Conservation (phyloP, 805 yeast species). For the Nakazawaea wickerhamii region DNA sequence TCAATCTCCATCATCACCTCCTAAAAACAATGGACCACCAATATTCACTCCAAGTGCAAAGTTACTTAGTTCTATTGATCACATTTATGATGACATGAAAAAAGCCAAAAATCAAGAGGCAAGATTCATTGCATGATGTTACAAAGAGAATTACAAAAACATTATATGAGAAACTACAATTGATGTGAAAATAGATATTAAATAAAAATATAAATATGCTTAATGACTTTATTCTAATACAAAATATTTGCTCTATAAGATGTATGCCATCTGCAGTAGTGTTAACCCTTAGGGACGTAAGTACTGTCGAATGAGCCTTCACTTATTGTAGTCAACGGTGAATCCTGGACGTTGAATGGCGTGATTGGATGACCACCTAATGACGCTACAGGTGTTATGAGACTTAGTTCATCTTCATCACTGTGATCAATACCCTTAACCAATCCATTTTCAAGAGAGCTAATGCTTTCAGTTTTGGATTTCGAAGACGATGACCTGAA, state of each 20-base stretch:
- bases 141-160: too few relatives aligned
- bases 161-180: too few relatives aligned
- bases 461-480: slow-evolving; percentile 16
- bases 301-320: slow-evolving; percentile 23
- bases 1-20: too few relatives aligned
- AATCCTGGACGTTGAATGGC: slow-evolving; percentile 12
- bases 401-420: slow-evolving; percentile 12
- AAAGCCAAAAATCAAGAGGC: not conserved
- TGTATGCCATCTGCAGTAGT: not conserved
- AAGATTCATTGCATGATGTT: not conserved
- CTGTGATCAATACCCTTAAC: slow-evolving; percentile 11
- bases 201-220: too few relatives aligned
- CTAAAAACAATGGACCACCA: not conserved
- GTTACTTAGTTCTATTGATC: not conserved
- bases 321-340: slow-evolving; percentile 26
- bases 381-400: slow-evolving; percentile 18
- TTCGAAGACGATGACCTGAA: slow-evolving; percentile 19
- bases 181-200: not conserved
- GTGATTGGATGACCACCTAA: slow-evolving; percentile 10
- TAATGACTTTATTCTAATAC: not conserved
- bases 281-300: slow-evolving; percentile 2
- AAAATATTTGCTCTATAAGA: too few relatives aligned
- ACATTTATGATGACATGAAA: not conserved
- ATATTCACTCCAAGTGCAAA: not conserved
- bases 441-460: slow-evolving; percentile 1